Evolutionary conservation across 768 basidiomycete species (phyloP).

Genomic region (Lactarius akahatsu): DNA sequence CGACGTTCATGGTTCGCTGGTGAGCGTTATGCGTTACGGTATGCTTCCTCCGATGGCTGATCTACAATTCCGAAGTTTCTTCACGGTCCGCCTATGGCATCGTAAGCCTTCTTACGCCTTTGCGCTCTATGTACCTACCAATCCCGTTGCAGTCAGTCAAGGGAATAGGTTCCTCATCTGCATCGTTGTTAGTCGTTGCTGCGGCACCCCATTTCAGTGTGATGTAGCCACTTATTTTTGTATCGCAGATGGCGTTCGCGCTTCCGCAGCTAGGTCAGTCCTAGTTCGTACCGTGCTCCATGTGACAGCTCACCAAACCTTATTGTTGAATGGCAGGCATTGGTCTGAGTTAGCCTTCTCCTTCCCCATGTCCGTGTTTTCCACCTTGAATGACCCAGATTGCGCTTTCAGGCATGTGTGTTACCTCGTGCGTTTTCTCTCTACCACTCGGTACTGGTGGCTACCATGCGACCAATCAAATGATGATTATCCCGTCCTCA

Average conservation of each 20-base stretch:
- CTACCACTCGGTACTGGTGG: background rate
- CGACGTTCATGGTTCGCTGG: constrained; percentile 18
- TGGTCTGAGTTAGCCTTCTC: background rate
- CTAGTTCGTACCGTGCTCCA: background rate
- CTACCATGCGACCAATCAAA: background rate
- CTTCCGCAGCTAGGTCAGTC: constrained; percentile 12
- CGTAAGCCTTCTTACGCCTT: constrained; percentile 1
- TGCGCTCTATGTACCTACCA: background rate
- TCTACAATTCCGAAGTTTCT: constrained; percentile 3
- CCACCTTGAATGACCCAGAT: background rate
- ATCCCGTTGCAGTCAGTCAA: background rate
- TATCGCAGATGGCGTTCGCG: constrained; percentile 5
- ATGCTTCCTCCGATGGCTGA: background rate
- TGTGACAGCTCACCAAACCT: background rate
- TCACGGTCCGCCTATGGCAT: constrained; percentile 18
- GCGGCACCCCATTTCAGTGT: background rate
- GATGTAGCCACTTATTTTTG: background rate
- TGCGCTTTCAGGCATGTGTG: constrained; percentile 5
- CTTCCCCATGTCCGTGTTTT: background rate
- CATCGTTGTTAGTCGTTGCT: constrained; percentile 2
- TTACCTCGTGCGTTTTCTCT: constrained; percentile 1
- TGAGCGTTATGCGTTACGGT: background rate
- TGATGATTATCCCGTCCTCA: background rate
- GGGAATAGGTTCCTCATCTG: constrained; percentile 5
- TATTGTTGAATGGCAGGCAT: constrained; percentile 7